Evolutionary conservation across 257 asterid species (phyloP).

Genomic region (Pogostemon cablin): DNA sequence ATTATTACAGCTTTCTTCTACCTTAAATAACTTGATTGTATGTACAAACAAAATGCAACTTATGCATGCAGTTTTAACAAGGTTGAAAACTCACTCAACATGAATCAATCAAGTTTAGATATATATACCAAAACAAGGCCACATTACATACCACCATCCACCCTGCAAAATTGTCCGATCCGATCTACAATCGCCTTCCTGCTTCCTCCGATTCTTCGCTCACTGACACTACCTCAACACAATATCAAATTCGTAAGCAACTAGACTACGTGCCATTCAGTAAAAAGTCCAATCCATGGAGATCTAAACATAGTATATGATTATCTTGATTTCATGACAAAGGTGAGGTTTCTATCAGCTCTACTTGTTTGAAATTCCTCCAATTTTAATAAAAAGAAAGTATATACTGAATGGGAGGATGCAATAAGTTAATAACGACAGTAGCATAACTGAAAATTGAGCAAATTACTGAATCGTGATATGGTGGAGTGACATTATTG

Average conservation of each 20-base stretch:
- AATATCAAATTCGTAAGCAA: neutral
- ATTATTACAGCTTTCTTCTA: constrained; percentile 25
- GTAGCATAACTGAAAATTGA: no score
- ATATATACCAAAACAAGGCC: neutral
- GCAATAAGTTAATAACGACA: no score
- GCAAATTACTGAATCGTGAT: no score
- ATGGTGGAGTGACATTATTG: no score
- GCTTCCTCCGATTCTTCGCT: constrained; percentile 25
- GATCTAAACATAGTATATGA: neutral
- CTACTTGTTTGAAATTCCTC: neutral
- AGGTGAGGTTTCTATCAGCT: neutral
- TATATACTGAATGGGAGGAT: no score
- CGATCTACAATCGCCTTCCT: constrained; percentile 20
- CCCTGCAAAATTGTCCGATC: constrained; percentile 26
- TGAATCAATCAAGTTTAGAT: neutral
- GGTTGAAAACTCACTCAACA: neutral
- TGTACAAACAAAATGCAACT: constrained; percentile 14
- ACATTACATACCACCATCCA: neutral
- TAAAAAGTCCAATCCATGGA: neutral
- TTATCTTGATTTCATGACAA: neutral
- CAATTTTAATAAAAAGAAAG: neutral
- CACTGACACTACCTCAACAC: constrained; percentile 29
- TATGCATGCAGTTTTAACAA: neutral
- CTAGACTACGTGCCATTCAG: neutral
- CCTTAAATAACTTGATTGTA: neutral